Evolutionary conservation across 2,329 filamentous ascomycete genomes (phyloP).

Genomic region (Aphanocladium album): DNA sequence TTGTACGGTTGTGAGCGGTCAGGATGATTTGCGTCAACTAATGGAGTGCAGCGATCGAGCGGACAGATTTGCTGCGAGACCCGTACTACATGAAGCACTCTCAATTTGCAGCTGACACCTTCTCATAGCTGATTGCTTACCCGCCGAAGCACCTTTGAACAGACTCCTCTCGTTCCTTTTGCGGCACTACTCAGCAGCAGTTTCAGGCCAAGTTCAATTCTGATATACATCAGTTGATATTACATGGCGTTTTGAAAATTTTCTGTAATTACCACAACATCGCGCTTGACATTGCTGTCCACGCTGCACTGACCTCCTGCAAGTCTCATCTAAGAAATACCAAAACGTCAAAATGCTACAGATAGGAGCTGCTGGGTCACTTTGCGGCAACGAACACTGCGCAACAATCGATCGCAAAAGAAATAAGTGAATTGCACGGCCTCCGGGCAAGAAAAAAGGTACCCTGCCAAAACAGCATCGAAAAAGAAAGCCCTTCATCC

Average conservation of each 20-base stretch:
- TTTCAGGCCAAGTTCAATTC: not conserved
- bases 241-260: not conserved
- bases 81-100: not conserved
- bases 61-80: not conserved
- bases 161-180: too few relatives aligned
- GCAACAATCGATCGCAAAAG: not conserved
- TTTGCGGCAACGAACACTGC: not conserved
- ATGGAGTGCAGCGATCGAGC: not conserved
- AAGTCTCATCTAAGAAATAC: conserved; percentile 6
- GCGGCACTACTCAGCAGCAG: not conserved
- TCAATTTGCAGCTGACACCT: not conserved
- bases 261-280: conserved; percentile 9
- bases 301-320: conserved; percentile 4
- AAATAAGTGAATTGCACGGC: not conserved
- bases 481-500: not conserved
- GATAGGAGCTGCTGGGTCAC: not conserved
- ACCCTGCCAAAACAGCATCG: not conserved
- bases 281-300: not conserved
- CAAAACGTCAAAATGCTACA: not conserved
- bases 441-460: not conserved
- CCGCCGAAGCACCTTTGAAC: too few relatives aligned
- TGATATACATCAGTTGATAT: not conserved
- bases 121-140: too few relatives aligned
- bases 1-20: not conserved
- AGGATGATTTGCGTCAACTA: not conserved